Evolutionary conservation across 2,329 filamentous ascomycete genomes (phyloP).

Genomic region (Xylariaceae sp.): DNA sequence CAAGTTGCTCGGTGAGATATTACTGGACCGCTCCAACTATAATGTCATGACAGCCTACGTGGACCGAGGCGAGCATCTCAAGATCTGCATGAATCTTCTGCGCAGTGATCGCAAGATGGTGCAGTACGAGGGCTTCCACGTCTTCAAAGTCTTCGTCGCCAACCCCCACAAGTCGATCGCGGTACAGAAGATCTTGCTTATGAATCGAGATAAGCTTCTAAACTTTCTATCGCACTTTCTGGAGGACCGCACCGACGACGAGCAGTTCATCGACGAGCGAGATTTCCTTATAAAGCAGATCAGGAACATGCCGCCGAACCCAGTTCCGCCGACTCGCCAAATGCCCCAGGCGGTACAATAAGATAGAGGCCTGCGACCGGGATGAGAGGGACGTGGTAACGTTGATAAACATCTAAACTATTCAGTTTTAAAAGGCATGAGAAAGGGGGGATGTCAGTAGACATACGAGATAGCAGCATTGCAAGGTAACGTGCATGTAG

Average conservation of each 20-base stretch:
- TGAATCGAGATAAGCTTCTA: constrained; percentile 90
- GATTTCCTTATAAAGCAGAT: constrained; percentile 98
- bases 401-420: constrained; percentile 3
- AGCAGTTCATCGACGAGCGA: constrained; percentile 98
- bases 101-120: constrained; percentile 98
- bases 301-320: constrained; percentile 63
- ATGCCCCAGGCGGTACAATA: constrained; percentile 25
- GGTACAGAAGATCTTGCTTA: constrained; percentile 92
- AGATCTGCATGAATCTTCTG: constrained; percentile 96
- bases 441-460: constrained; percentile 12
- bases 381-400: background rate
- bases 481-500: constrained; percentile 37
- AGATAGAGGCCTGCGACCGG: background rate
- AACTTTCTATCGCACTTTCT: constrained; percentile 89
- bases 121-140: constrained; percentile 98
- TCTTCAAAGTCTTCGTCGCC: constrained; percentile 99
- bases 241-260: constrained; percentile 93
- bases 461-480: constrained; percentile 27
- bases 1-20: constrained; percentile 91
- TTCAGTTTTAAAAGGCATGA: constrained; percentile 2
- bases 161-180: constrained; percentile 98
- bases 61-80: constrained; percentile 91
- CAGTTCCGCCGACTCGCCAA: constrained; percentile 54
- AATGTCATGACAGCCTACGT: constrained; percentile 98
- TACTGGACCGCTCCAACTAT: constrained; percentile 95